A percentile compares a stretch with the other conserved stretches of the same genome.
These are phyloP conservation scores for Biscogniauxia sp. DNA, from an alignment of 2,329 filamentous ascomycete genomes.

Conservation along the genomic window DNA sequence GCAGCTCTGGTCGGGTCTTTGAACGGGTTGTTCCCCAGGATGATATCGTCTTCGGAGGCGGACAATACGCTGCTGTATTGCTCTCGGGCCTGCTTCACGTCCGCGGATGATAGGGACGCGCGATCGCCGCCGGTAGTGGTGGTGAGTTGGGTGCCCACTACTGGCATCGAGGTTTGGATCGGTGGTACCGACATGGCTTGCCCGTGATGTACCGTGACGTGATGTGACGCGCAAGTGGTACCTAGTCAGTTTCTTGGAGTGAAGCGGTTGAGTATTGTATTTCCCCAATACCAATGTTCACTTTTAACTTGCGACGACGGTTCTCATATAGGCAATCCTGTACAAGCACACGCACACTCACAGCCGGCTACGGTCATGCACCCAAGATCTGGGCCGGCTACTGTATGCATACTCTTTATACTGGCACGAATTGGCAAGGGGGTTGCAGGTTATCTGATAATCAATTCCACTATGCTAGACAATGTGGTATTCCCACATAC, in stretches of 20 bases:
- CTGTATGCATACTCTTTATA: neutral
- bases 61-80: neutral
- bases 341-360: neutral
- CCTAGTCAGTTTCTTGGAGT: neutral
- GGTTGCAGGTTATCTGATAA: neutral
- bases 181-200: neutral
- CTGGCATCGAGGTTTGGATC: neutral
- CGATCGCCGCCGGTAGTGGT: neutral
- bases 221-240: neutral
- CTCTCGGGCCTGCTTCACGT: constrained; percentile 7
- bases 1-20: constrained; percentile 21
- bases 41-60: constrained; percentile 10
- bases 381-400: neutral
- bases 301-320: neutral
- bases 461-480: constrained; percentile 2
- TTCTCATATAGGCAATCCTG: too few relatives aligned
- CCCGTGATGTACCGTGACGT: too few relatives aligned
- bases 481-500: constrained; percentile 1
- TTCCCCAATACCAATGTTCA: neutral
- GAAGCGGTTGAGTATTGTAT: neutral
- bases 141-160: constrained; percentile 3
- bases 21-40: constrained; percentile 15
- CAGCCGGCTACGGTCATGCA: neutral
- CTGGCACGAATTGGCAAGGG: neutral
- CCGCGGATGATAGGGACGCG: constrained; percentile 5